Percentiles rank a stretch among this genome's conserved stretches.
Conservation (phyloP, 2,329 filamentous ascomycete genomes). For the Fusarium veterinarium region DNA sequence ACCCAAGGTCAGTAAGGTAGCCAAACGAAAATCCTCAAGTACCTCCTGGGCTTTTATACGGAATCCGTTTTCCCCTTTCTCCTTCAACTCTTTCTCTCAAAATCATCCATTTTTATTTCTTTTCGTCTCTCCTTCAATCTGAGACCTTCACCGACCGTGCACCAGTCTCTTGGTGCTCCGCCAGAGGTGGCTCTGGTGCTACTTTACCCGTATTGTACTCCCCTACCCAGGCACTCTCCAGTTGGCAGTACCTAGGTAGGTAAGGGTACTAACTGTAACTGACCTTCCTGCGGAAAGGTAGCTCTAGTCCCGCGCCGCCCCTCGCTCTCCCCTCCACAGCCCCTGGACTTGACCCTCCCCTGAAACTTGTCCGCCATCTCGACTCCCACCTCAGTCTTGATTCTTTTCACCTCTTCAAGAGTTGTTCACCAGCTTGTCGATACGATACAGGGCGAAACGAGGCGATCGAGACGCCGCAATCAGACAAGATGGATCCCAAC, state of each 20-base stretch:
- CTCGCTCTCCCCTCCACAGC: slow-evolving; percentile 39
- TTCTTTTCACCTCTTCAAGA: slow-evolving; percentile 16
- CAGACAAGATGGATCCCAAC: slow-evolving; percentile 62
- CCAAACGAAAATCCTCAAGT: neutral
- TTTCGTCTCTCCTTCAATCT: slow-evolving; percentile 1
- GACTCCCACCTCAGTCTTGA: slow-evolving; percentile 35
- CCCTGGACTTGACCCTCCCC: slow-evolving; percentile 44
- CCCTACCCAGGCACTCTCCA: neutral
- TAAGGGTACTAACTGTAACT: neutral
- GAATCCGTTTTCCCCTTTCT: neutral
- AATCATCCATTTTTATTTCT: neutral
- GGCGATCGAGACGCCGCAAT: slow-evolving; percentile 18
- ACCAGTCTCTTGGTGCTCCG: slow-evolving; percentile 25
- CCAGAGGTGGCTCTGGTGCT: slow-evolving; percentile 32
- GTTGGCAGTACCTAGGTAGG: neutral
- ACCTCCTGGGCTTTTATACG: neutral
- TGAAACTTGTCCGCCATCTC: slow-evolving; percentile 44
- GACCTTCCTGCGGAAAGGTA: slow-evolving; percentile 2
- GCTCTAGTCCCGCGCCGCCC: slow-evolving; percentile 33
- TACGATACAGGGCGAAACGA: slow-evolving; percentile 31
- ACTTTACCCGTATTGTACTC: slow-evolving; percentile 7
- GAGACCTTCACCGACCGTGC: slow-evolving; percentile 3
- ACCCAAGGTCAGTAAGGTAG: neutral
- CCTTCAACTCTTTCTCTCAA: neutral
- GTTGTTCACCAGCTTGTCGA: slow-evolving; percentile 34